Evolutionary conservation across 805 yeast genomes (phyloP), one percentile per base, ranked within the genome.

Genomic region (Monosporozyma servazzii): DNA sequence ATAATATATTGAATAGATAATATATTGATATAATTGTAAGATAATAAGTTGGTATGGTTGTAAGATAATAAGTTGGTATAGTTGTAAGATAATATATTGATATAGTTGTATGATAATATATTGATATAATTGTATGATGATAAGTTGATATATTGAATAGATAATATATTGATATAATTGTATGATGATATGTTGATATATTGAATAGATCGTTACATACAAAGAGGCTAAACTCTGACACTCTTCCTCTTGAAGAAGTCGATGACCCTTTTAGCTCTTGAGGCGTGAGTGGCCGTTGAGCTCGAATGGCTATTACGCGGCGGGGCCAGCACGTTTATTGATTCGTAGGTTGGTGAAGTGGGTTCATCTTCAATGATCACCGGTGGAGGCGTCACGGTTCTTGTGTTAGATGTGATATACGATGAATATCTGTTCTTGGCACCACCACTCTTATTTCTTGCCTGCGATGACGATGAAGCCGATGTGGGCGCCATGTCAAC

Each of bases 221-320:
- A 25, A 7, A 30, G 20, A 5, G 18, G 11, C 57, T 48, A 59
- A 17, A 64, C 27, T 53, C 66, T 60, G 67, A 71, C 65, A 55
- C 76, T 79, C 67, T 86, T 78, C 66, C 88, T 76, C 64, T 84
- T 83, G 72, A 84, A 84, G 65, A 84, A 84, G 64, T 84, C 90
- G 76, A 84, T 79, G 7, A 84, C 88, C 60, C 80, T 81, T 62
- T 82, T 80, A 3, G 93, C 88, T 1, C 91, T 84, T 44, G 89
- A 81, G n/a, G 51, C 55, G n/a, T 23, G 25, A 6, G 10, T 8
- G 13, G 15, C 20, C 18, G 40, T 20, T 18, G 11, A 20, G 3
- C 18, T 20, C 13, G 23, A 37, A 3, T 37, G 41, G 15, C 23
- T 37, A 17, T 41, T 41, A 21, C 23, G 44, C 11, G 44, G 44